A percentile compares a stretch with the other conserved stretches of the same genome.
Evolutionary conservation across 306 rosid genomes (phyloP).

Genomic region (Cicer cuneatum): DNA sequence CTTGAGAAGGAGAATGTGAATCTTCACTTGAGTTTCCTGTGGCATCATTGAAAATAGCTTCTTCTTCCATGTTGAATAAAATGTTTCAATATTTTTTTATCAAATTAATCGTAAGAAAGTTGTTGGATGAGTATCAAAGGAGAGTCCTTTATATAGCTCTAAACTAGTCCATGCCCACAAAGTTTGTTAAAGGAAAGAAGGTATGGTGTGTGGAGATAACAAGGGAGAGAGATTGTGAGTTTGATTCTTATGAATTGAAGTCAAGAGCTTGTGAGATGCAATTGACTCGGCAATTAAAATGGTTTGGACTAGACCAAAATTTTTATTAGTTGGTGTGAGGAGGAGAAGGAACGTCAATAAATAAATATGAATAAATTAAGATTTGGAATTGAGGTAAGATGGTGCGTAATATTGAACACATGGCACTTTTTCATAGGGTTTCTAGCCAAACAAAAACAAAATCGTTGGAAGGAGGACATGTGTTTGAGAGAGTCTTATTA

Average conservation of each 20-base stretch:
- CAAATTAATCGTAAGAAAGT: slow-evolving; percentile 14
- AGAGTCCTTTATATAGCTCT: slow-evolving; percentile 17
- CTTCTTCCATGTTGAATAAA: slow-evolving; percentile 21
- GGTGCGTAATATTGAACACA: slow-evolving; percentile 50
- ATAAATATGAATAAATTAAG: slow-evolving; percentile 16
- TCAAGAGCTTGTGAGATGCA: slow-evolving; percentile 48
- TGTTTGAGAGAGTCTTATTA: slow-evolving; percentile 36
- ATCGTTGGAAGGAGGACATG: slow-evolving; percentile 9
- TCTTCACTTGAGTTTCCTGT: not conserved
- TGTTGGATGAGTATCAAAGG: slow-evolving; percentile 39
- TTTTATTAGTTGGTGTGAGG: not conserved
- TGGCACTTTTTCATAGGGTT: slow-evolving; percentile 32
- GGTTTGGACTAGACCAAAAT: slow-evolving; percentile 59
- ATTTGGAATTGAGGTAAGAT: slow-evolving; percentile 52
- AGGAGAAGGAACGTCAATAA: not conserved
- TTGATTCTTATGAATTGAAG: slow-evolving; percentile 34
- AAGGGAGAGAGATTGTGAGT: slow-evolving; percentile 6
- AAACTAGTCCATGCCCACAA: slow-evolving; percentile 37
- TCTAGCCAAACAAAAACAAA: not conserved
- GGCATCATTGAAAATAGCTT: not conserved
- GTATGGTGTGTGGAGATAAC: not conserved
- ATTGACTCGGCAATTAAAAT: slow-evolving; percentile 60
- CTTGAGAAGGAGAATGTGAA: slow-evolving; percentile 35
- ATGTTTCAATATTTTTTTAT: too few species aligned
- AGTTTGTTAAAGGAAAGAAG: slow-evolving; percentile 9